These are phyloP conservation scores for Durio zibethinus DNA, from an alignment of 345 rosid species.

Conservation along the genomic window DNA sequence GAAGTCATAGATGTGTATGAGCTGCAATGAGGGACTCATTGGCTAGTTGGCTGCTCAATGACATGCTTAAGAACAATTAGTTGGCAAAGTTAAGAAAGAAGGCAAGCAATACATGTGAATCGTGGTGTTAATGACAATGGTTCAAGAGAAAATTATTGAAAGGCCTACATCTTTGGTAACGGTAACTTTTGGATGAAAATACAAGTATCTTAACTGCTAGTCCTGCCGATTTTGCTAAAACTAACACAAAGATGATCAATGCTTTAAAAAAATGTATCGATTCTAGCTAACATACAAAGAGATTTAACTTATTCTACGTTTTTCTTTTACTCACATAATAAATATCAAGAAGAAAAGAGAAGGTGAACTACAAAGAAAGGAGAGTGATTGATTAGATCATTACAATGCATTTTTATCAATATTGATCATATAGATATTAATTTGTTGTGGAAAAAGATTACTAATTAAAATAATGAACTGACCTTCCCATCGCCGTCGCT, in stretches of 20 bases:
- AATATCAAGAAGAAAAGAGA: not conserved
- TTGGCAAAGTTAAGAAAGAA: not conserved
- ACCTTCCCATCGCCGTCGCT: conserved; percentile 68
- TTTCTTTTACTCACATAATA: not conserved
- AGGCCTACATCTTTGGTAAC: too few species aligned
- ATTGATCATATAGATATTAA: not conserved
- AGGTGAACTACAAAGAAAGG: not conserved
- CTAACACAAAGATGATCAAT: not conserved
- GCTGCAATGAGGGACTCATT: not conserved
- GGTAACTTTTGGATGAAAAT: not conserved
- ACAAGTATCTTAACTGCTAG: not conserved
- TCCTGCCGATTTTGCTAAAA: too few species aligned
- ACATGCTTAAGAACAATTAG: not conserved
- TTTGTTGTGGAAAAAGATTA: not conserved
- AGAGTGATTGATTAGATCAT: not conserved
- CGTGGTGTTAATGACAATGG: not conserved
- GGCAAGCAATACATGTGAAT: not conserved
- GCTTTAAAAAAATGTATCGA: not conserved
- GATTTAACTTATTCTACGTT: not conserved
- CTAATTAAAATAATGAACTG: conserved; percentile 11
- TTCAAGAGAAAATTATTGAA: not conserved
- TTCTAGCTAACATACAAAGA: not conserved
- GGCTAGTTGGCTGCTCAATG: not conserved
- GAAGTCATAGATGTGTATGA: not conserved
- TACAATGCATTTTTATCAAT: not conserved